A percentile compares a stretch with the other conserved stretches of the same genome.
phyloP scores from a whole-genome alignment of 352 stramenopile species.

The Globisporangium polare region DNA sequence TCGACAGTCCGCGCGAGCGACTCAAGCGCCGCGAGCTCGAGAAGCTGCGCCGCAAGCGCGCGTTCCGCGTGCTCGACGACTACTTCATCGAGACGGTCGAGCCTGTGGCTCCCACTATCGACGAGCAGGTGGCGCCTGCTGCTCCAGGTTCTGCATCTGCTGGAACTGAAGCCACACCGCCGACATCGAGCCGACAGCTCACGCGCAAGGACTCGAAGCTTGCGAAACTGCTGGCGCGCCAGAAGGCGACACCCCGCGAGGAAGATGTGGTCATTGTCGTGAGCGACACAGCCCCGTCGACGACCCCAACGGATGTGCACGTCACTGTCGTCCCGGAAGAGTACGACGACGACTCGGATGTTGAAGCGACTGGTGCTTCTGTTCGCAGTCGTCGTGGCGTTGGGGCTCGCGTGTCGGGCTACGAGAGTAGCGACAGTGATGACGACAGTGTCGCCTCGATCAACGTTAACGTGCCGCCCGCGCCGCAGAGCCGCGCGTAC shows the following conservation, averaged over 20 bases:
- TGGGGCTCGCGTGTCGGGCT: not conserved
- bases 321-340: constrained; percentile 4
- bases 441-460: not conserved
- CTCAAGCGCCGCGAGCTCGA: constrained; percentile 48
- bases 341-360: not conserved
- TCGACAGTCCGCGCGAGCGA: constrained; percentile 47
- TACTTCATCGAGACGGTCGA: constrained; percentile 32
- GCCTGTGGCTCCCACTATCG: not conserved
- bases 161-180: constrained; percentile 22
- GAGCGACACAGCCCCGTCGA: constrained; percentile 13
- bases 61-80: constrained; percentile 50
- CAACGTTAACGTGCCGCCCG: not conserved
- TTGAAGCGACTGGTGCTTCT: not conserved
- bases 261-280: constrained; percentile 37
- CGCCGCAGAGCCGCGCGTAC: constrained; percentile 12
- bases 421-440: not conserved
- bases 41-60: constrained; percentile 41
- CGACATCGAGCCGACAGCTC: constrained; percentile 40
- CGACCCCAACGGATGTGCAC: not conserved
- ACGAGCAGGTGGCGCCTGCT: constrained; percentile 4
- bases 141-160: not conserved
- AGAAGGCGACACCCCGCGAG: constrained; percentile 21
- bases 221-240: constrained; percentile 23
- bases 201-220: constrained; percentile 28
- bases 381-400: not conserved